Evolutionary conservation across 768 basidiomycete genomes (phyloP), one percentile per base, ranked within the genome.

Genomic region (Termitomyces sp.): DNA sequence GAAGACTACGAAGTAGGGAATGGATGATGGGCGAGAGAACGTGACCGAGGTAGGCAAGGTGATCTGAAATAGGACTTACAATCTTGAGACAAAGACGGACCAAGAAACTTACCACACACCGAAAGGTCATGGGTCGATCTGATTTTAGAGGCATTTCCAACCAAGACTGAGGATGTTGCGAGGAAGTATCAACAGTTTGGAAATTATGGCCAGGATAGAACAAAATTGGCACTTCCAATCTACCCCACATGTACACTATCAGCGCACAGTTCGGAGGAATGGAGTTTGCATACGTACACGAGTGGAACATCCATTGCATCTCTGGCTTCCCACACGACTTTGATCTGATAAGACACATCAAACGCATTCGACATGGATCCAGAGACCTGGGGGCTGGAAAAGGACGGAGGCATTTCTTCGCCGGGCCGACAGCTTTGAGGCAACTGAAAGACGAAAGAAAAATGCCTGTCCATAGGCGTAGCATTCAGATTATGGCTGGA

Each of bases 1-100:
- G 71, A 89, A 89, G 30, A 89, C 85, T 52, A 88, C 86, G 64
- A 84, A 90, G 65, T 84, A 89, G 13, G 88, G 82, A 59, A 91
- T 80, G n/a, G 79, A 80, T 18, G 78, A 78, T 26, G 78, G 68
- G 30, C 88, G 86, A 63, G 82, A 76, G 71, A 88, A 89, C 4
- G 79, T 80, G 13, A 82, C 75, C 16, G 82, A 78, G 26, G 79
- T 79, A 22, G 88, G 88, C 32, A 90, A 71, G 53, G 88, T 87
- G 22, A 88, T 76, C 88, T 88, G 24, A 16, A 55, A 42, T 20
- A 39, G 40, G 27, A 56, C 47, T 34, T 36, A n/a, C 10, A 20
- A 36, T 34, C 13, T 43, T 26, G 13, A 39, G 47, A 32, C 34
- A 32, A 50, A 32, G 20, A 59, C 33, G 54, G n/a, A 22, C 18